Base-by-base conservation (phyloP, 345 rosid species). In the Rhizophora mangle region DNA sequence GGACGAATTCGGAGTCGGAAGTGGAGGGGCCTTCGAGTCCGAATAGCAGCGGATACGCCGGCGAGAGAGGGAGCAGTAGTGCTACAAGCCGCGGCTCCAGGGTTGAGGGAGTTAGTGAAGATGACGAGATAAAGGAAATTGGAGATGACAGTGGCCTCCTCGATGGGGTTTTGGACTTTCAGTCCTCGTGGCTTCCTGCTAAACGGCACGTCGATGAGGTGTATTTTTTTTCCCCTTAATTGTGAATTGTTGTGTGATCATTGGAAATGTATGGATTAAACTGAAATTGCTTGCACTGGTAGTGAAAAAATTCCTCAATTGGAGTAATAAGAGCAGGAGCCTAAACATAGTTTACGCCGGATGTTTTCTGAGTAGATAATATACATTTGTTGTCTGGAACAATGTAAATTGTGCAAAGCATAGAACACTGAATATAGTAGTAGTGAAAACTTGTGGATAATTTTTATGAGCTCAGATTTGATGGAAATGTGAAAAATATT, bases 161-260 rank as follows among this genome's bases (percentile, higher is more conserved):
- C 46, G 85, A 79, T 24, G 80, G 46, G 39, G 74, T 57, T 76
- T 56, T 72, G 8, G 85, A 86, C 72, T 80, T 85, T 13, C 86
- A 77, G 68, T 75, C 76, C 4, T 57, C 86, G 6, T 90, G 96
- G 95, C 72, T 86, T 51, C 95, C 96, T 19, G 89, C 93, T 5
- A 92, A 92, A 84, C 93, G 93, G 68, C 95, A 92, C 67, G 84
- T 85, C 52, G 80, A 92, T 71, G 98, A 93, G 98, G 98, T 89
- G 72, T 11, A 10, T 64, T 57, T 18, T 13, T 64, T 54, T 62
- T 37, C 3, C 1, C 11, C 8, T 22, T 66, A 10, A 16, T 65
- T 34, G 11, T 65, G 32, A 10, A 32, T 24, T 32, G 47, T 3
- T 32, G 9, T 67, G 21, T 10, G 59, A 55, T 0, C 10, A 55